Evolutionary conservation across 1,284 basidiomycete species (phyloP).

Genomic region (Rhodotorula glutinis): DNA sequence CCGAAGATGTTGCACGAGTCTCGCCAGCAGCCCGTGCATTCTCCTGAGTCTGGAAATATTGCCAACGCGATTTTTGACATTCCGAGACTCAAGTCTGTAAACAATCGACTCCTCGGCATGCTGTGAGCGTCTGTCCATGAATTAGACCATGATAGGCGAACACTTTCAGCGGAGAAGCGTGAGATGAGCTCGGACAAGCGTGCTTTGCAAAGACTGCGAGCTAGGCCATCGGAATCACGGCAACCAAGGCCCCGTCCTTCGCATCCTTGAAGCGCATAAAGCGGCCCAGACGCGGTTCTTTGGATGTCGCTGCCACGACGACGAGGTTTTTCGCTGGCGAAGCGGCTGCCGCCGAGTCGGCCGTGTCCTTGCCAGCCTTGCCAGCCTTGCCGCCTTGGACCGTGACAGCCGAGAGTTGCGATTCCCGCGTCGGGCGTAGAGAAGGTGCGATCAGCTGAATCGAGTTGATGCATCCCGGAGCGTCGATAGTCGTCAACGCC

Average conservation of each 20-base stretch:
- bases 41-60: no score
- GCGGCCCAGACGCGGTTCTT: slow-evolving; percentile 83
- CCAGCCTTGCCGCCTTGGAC: slow-evolving; percentile 24
- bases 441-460: slow-evolving; percentile 72
- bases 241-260: slow-evolving; percentile 69
- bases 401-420: slow-evolving; percentile 10
- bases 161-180: no score
- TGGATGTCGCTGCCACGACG: slow-evolving; percentile 74
- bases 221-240: slow-evolving; percentile 30
- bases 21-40: no score
- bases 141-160: no score
- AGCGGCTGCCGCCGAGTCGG: slow-evolving; percentile 28
- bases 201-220: no score
- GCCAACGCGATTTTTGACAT: no score
- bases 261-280: slow-evolving; percentile 76
- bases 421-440: slow-evolving; percentile 50
- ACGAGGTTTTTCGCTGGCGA: slow-evolving; percentile 53
- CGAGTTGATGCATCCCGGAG: slow-evolving; percentile 81
- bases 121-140: no score
- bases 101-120: no score
- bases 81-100: no score
- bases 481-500: slow-evolving; percentile 62
- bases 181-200: no score
- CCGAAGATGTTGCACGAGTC: no score
- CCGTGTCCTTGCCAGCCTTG: slow-evolving; percentile 42